Evolutionary conservation across 176 grass and related monocot species (phyloP), one percentile per base, ranked within the genome.

Genomic region (Avena insularis): DNA sequence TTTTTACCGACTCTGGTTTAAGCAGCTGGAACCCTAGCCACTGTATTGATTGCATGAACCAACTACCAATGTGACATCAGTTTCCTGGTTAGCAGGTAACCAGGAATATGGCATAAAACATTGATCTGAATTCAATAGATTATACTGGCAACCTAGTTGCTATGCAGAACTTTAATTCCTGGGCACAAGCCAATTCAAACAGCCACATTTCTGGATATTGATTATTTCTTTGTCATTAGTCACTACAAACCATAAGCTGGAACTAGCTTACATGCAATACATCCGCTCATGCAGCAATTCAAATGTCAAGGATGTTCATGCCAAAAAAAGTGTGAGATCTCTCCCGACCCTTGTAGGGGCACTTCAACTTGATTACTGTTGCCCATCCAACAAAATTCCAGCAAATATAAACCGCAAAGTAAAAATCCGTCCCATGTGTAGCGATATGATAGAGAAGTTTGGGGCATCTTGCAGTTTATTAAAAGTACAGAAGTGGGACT

Each of bases 71-170:
- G 4, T 55, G 17, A 19, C 54, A 76, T 77, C 14, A 76, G 50
- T 64, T 43, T 55, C 59, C 12, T 0, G 3, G 78, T 35, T 11
- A 47, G 12, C 47, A 40, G 78, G 78, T 75, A 82, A 60, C 68
- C 49, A 90, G 48, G 20, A 86, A 82, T 81, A 75, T 69, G 29
- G 38, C 48, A 76, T n/a, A 17, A 77, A 65, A 17, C 31, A 6
- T 72, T 25, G 58, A 38, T 3, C 21, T 43, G 13, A 6, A 46
- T 81, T 77, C 19, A 20, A 58, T 80, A 50, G 12, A 81, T 12
- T 50, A 79, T 65, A 75, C 25, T 27, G 45, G 51, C 20, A 40
- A 40, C 40, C 40, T 51, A 77, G 15, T 55, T 69, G n/a, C 58
- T 76, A 76, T 68, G 14, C 59, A 51, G 10, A 76, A 82, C 40